Evolutionary conservation across 495 filamentous ascomycete species (phyloP).

Genomic region (Cercophora samala): DNA sequence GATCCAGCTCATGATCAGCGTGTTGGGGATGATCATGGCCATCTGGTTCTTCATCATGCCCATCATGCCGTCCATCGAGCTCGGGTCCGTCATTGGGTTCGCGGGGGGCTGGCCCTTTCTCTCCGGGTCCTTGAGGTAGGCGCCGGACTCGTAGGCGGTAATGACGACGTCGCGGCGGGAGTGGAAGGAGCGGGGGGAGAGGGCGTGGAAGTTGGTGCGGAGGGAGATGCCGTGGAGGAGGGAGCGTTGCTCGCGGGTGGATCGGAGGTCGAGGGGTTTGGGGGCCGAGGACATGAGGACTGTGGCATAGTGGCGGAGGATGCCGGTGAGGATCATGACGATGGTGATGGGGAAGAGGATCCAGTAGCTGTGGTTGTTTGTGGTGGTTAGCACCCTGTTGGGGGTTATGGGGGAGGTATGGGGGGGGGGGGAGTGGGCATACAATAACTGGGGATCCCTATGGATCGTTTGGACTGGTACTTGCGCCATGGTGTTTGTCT

Average conservation of each 20-base stretch:
- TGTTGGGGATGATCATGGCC: slow-evolving; percentile 99
- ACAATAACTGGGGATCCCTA: slow-evolving; percentile 98
- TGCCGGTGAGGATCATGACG: slow-evolving; percentile 95
- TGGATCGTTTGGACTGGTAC: slow-evolving; percentile 90
- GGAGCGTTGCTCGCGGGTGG: slow-evolving; percentile 81
- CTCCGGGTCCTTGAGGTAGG: slow-evolving; percentile 85
- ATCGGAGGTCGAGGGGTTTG: slow-evolving; percentile 71
- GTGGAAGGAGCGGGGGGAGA: slow-evolving; percentile 73
- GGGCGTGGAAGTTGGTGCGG: slow-evolving; percentile 69
- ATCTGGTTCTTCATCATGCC: slow-evolving; percentile 99
- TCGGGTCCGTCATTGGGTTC: slow-evolving; percentile 96
- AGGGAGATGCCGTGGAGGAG: slow-evolving; percentile 83
- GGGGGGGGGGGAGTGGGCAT: slow-evolving; percentile 24
- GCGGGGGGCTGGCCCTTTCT: slow-evolving; percentile 78
- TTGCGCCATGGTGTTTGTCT: slow-evolving; percentile 68
- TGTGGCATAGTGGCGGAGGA: slow-evolving; percentile 93
- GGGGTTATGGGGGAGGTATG: not conserved
- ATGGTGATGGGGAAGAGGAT: slow-evolving; percentile 94
- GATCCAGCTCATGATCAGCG: slow-evolving; percentile 99
- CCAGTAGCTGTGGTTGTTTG: slow-evolving; percentile 69
- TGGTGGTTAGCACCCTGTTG: not conserved
- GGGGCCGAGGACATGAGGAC: slow-evolving; percentile 82
- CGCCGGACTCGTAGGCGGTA: slow-evolving; percentile 73
- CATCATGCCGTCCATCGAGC: slow-evolving; percentile 99
- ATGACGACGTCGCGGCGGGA: slow-evolving; percentile 76